Percentiles rank a stretch among this genome's conserved stretches.
These are phyloP conservation scores for Coelastrella sp. DNA, from an alignment of 139 green algal genomes.

Conservation along the genomic window DNA sequence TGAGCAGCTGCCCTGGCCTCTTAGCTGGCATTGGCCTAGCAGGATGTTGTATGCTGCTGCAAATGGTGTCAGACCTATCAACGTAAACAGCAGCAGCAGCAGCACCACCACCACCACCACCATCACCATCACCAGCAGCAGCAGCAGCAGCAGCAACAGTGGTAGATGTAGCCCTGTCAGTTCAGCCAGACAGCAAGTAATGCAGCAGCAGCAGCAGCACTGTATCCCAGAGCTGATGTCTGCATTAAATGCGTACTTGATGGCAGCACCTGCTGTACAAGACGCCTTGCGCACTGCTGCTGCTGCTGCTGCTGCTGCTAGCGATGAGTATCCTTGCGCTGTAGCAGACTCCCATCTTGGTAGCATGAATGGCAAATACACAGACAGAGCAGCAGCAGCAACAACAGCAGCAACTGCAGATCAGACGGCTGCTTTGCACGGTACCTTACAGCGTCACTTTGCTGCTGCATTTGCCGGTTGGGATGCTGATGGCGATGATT, in stretches of 20 bases:
- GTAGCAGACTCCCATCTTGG: too few relatives aligned
- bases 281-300: neutral
- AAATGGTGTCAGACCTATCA: neutral
- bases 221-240: neutral
- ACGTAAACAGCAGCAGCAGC: neutral
- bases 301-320: neutral
- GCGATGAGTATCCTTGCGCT: too few relatives aligned
- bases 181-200: neutral
- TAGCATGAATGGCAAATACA: too few relatives aligned
- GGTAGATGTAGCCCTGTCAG: neutral
- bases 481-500: constrained; percentile 4
- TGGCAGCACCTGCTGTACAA: neutral
- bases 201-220: neutral
- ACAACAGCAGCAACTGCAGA: neutral
- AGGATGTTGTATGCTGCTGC: neutral
- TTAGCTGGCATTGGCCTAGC: neutral
- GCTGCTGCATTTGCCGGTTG: constrained; percentile 10
- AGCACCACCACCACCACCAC: neutral
- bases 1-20: neutral
- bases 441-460: constrained; percentile 26
- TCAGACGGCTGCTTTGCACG: neutral
- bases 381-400: neutral
- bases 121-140: neutral
- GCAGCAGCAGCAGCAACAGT: neutral
- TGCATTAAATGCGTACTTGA: neutral